phyloP scores from a whole-genome alignment of 345 rosid species.

The Linum trigynum region DNA sequence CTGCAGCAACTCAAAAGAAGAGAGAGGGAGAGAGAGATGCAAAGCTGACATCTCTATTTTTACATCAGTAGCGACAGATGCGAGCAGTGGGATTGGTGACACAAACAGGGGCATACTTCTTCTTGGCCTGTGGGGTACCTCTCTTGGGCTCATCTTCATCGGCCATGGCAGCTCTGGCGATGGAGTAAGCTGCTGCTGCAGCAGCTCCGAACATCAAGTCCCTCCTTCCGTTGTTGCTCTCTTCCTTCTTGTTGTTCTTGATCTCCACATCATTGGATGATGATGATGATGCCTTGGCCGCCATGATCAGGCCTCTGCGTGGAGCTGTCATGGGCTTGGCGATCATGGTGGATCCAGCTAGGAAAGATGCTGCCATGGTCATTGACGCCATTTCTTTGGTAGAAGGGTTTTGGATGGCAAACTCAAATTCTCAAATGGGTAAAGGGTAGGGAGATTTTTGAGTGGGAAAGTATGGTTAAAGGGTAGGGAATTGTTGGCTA shows the following conservation, averaged over 20 bases:
- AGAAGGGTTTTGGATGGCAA: background rate
- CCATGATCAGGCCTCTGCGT: slow-evolving; percentile 13
- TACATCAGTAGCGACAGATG: slow-evolving; percentile 41
- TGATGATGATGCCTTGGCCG: slow-evolving; percentile 15
- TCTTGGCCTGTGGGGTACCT: slow-evolving; percentile 43
- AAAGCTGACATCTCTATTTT: background rate
- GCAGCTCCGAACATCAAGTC: slow-evolving; percentile 52
- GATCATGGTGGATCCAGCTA: slow-evolving; percentile 12
- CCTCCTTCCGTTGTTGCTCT: slow-evolving; percentile 40
- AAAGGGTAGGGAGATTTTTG: background rate
- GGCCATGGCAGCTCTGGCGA: slow-evolving; percentile 39
- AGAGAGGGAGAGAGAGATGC: background rate
- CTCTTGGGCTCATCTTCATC: slow-evolving; percentile 28
- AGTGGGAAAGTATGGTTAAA: background rate
- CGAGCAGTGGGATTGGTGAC: slow-evolving; percentile 58
- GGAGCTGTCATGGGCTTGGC: slow-evolving; percentile 12
- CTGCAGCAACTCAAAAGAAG: too few relatives aligned
- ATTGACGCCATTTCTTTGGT: slow-evolving; percentile 19
- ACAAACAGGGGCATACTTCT: slow-evolving; percentile 45
- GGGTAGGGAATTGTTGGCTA: background rate
- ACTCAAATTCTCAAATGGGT: background rate
- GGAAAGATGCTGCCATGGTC: slow-evolving; percentile 23
- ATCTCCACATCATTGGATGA: slow-evolving; percentile 16
- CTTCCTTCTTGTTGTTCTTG: slow-evolving; percentile 6
- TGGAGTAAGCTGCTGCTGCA: slow-evolving; percentile 29